These are phyloP conservation scores for Quillaja saponaria DNA, from an alignment of 306 rosid species.

Conservation along the genomic window DNA sequence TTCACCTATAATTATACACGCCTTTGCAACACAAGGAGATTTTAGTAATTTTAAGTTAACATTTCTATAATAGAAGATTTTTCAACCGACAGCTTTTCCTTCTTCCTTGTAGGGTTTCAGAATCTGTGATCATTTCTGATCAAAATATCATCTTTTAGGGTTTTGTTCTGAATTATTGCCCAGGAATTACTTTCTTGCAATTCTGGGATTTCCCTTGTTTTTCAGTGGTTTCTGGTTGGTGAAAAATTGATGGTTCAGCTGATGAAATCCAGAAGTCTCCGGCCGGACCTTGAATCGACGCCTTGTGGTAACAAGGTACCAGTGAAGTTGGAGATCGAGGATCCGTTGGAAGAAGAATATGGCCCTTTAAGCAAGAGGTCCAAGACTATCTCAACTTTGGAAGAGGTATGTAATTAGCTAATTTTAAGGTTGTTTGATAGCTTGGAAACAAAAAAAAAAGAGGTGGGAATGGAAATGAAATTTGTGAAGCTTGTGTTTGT, in stretches of 20 bases:
- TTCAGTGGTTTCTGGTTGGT: neutral
- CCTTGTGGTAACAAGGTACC: constrained; percentile 44
- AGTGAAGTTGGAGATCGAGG: constrained; percentile 79
- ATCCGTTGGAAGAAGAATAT: constrained; percentile 59
- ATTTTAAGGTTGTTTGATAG: constrained; percentile 9
- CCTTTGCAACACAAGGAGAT: neutral
- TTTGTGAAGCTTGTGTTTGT: neutral
- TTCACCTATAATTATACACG: no score
- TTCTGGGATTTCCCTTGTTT: neutral
- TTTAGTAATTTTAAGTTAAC: constrained; percentile 9
- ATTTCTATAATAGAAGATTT: no score
- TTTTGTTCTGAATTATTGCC: constrained; percentile 6
- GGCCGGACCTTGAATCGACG: constrained; percentile 43
- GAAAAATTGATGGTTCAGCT: constrained; percentile 51
- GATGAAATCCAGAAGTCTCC: constrained; percentile 56
- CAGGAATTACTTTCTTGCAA: neutral
- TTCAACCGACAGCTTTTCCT: neutral
- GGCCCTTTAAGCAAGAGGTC: constrained; percentile 63
- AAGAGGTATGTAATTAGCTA: constrained; percentile 44
- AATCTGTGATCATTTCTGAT: constrained; percentile 34
- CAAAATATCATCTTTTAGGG: constrained; percentile 11
- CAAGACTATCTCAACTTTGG: constrained; percentile 46
- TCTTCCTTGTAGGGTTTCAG: constrained; percentile 44
- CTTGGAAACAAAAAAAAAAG: neutral
- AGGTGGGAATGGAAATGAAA: neutral